Base-by-base conservation (phyloP, 306 rosid species). In the Quercus parvula region DNA sequence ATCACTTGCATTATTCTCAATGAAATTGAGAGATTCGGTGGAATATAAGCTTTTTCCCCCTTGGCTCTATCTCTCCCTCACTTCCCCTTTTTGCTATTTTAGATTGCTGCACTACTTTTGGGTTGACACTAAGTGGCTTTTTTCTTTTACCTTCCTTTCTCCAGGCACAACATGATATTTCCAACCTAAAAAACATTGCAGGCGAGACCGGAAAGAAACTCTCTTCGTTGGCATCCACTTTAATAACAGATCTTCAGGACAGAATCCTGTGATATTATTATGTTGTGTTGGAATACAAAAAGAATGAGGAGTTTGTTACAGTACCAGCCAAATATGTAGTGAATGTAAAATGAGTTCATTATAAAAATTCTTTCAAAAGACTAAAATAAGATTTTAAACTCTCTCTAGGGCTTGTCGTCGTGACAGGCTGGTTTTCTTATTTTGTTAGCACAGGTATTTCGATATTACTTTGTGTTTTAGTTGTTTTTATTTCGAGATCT, bases 171-270 rank as follows among this genome's bases (percentile, higher is more conserved):
- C 94, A 92, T 83, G 97, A 95, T 84, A 85, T 95, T 15, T 91
- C 96, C 77, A 91, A 97, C 80, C 82, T 95, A 1, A 95, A 84
- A 83, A 92, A 91, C 79, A 91, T 92, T 30, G 99, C 94, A 0
- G 99, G 97, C 61, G 99, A 92, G 87, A 91, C 99, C 2, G 94
- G 98, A 74, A 95, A 95, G 90, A 95, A 89, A 81, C 96, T 95
- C 52, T 85, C 88, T 88, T 86, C 94, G 25, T 82, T 95, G 73
- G 99, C 99, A 24, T 88, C 94, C 87, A 85, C 84, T 73, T 84
- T 94, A 75, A 91, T 92, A 56, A 92, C 96, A 10, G 98, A 92
- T 88, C 79, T 95, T 85, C 97, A 92, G 66, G 99, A 91, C 84
- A 84, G 98, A 90, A 88, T 92, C 82, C 96, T 91, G 54, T 91